phyloP scores from a whole-genome alignment of 352 stramenopile genomes.

The Phytophthora europaea region DNA sequence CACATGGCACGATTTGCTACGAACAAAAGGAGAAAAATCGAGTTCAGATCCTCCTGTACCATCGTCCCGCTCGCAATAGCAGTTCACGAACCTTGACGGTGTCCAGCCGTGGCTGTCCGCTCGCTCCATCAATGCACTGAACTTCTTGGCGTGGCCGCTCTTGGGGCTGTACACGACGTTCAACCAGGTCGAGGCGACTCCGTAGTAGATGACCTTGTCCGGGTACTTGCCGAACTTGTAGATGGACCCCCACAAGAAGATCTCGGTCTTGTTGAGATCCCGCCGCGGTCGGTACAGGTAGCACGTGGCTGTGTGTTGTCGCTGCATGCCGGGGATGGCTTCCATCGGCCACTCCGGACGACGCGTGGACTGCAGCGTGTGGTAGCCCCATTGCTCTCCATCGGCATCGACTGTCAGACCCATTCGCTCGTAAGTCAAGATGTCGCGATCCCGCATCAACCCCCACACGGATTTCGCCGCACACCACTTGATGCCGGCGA shows the following conservation, averaged over 20 bases:
- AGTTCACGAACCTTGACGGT: slow-evolving; percentile 28
- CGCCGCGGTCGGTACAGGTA: slow-evolving; percentile 41
- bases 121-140: slow-evolving; percentile 35
- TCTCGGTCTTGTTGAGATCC: slow-evolving; percentile 43
- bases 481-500: slow-evolving; percentile 49
- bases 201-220: slow-evolving; percentile 45
- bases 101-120: slow-evolving; percentile 31
- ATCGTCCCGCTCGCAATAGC: slow-evolving; percentile 4
- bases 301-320: slow-evolving; percentile 35
- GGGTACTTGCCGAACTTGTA: slow-evolving; percentile 40
- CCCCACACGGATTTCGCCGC: slow-evolving; percentile 32
- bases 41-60: slow-evolving; percentile 13
- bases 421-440: slow-evolving; percentile 50
- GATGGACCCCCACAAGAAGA: slow-evolving; percentile 46
- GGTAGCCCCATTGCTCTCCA: slow-evolving; percentile 40
- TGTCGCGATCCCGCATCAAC: slow-evolving; percentile 34
- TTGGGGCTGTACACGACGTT: slow-evolving; percentile 43
- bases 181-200: slow-evolving; percentile 38
- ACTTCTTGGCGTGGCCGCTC: slow-evolving; percentile 47
- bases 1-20: slow-evolving; percentile 47
- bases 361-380: slow-evolving; percentile 41
- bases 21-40: neutral
- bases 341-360: slow-evolving; percentile 47
- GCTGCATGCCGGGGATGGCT: slow-evolving; percentile 30
- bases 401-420: slow-evolving; percentile 35